Evolutionary conservation across 2,329 filamentous ascomycete species (phyloP), one percentile per base, ranked within the genome.

Genomic region (Ceratocystiopsis minuta): DNA sequence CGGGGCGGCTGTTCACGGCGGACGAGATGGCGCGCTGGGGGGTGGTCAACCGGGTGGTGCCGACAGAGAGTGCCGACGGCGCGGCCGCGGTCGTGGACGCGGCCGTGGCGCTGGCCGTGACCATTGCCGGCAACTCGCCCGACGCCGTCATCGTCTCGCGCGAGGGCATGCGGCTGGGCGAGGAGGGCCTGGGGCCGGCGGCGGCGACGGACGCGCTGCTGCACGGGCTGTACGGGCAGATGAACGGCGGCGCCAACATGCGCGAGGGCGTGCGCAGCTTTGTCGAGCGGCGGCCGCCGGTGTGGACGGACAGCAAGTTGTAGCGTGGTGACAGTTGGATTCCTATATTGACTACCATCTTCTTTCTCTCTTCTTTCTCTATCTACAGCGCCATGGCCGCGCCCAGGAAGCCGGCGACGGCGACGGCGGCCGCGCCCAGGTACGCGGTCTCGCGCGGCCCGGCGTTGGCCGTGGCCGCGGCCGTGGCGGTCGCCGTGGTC

Each of bases 101-200:
- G 51, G 78, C 80, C 28, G 49, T 87, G 34, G 59, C 60, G 45
- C 65, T 79, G 56, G 82, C 81, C 14, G 58, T 55, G 35, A 60
- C 65, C 53, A 68, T 87, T 50, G 72, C 72, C 16, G 67, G 54
- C 45, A 78, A 80, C 57, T 83, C 77, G 50, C 83, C 82, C 2
- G 83, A 90, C 57, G 67, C 78, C 18, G 71, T 88, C 31, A 73
- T 87, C 51, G 78, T 84, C n/a, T 78, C 66, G 45, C 66, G 80
- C 17, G 76, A 78, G 53, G 82, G 80, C 0, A 53, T 90, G 40
- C 72, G 79, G 56, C 58, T 80, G 48, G 80, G 78, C 0, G 86
- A 79, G 80, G 80, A 84, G 51, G 70, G 66, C 0, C 59, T 77
- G 16, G 72, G 76, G 12, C 78, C 76, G 0, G 72, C 76, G 55